phyloP scores from a whole-genome alignment of 495 filamentous ascomycete genomes.

The Lichenothelia convexa region DNA sequence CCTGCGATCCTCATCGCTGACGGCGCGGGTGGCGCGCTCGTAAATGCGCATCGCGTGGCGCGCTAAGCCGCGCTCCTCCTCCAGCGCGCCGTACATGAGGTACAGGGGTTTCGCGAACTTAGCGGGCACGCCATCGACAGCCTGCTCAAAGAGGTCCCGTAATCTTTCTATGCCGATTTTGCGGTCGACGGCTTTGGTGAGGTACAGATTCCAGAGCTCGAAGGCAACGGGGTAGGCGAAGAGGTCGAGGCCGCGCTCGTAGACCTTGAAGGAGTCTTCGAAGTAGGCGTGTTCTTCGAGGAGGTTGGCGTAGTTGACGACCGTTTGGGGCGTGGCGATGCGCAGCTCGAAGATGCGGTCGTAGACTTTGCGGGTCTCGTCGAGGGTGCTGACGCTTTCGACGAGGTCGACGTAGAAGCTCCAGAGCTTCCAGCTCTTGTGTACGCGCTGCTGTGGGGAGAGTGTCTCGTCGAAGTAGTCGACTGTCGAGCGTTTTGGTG shows the following conservation, averaged over 20 bases:
- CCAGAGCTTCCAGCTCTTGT: conserved; percentile 99
- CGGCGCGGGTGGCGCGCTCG: conserved; percentile 87
- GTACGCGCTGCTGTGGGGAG: conserved; percentile 85
- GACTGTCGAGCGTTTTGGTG: conserved; percentile 82
- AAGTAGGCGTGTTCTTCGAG: conserved; percentile 91
- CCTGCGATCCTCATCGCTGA: conserved; percentile 82
- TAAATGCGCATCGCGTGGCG: conserved; percentile 98
- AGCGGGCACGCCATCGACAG: conserved; percentile 81
- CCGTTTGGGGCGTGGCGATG: conserved; percentile 93
- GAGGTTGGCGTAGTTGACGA: conserved; percentile 95
- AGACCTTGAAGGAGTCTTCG: conserved; percentile 95
- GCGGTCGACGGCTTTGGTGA: conserved; percentile 91
- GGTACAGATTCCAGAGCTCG: conserved; percentile 95
- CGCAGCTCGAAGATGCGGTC: conserved; percentile 96
- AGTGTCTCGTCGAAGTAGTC: conserved; percentile 97
- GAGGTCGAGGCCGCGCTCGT: conserved; percentile 87
- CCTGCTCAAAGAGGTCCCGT: conserved; percentile 92
- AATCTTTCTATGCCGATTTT: conserved; percentile 89
- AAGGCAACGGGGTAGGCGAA: conserved; percentile 97
- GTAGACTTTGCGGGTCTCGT: conserved; percentile 87
- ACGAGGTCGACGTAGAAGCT: conserved; percentile 98
- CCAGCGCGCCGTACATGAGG: conserved; percentile 94
- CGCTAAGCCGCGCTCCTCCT: conserved; percentile 92
- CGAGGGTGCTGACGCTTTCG: conserved; percentile 76
- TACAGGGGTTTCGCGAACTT: conserved; percentile 94